phyloP scores from a whole-genome alignment of 495 filamentous ascomycete genomes.

The Hyaloscypha bicolor region DNA sequence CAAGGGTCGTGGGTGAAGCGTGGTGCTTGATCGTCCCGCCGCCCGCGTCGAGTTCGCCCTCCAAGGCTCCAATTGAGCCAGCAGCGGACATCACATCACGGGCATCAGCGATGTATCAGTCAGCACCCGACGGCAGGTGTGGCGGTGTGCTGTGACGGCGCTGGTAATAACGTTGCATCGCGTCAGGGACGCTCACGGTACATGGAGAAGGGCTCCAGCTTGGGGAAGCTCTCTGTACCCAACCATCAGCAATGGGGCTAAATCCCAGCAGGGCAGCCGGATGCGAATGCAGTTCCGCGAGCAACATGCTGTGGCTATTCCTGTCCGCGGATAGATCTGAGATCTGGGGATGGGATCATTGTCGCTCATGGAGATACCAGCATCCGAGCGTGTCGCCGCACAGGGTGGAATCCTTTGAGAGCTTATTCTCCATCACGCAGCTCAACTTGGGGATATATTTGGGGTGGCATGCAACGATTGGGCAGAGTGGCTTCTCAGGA shows the following conservation, averaged over 20 bases:
- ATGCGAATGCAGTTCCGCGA: not conserved
- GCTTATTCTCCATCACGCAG: not conserved
- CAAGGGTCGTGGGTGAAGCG: not conserved
- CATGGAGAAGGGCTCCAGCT: not conserved
- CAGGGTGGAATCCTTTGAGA: not conserved
- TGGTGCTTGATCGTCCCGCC: constrained; percentile 12
- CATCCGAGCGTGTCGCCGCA: not conserved
- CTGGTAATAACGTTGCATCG: not conserved
- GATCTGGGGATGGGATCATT: not conserved
- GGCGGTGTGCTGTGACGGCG: not conserved
- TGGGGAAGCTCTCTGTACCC: not conserved
- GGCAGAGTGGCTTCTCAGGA: not conserved
- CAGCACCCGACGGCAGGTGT: not conserved
- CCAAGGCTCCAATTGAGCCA: not conserved
- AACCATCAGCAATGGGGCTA: constrained; percentile 5
- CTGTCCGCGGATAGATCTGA: not conserved
- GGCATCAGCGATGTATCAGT: not conserved
- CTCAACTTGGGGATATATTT: not conserved
- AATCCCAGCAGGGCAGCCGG: not conserved
- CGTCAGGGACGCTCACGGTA: not conserved
- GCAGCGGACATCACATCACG: not conserved
- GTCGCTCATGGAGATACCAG: not conserved
- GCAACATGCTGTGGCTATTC: not conserved
- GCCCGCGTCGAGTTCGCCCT: constrained; percentile 6
- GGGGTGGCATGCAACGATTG: not conserved